Evolutionary conservation across 768 basidiomycete species (phyloP), one percentile per base, ranked within the genome.

Genomic region (Agaricus sinodeliciosus): DNA sequence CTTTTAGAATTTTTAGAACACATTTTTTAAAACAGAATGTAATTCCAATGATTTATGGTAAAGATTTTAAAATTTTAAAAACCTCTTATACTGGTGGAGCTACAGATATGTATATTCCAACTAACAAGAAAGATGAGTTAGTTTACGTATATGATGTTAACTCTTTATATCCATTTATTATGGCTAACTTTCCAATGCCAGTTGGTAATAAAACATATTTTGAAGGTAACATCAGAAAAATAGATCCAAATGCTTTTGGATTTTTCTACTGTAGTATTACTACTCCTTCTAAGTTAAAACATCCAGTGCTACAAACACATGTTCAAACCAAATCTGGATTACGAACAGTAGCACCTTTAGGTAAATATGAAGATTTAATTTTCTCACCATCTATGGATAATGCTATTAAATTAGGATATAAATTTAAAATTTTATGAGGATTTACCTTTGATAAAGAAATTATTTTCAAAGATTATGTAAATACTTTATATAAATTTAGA

Each of bases 111-210:
- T 59, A 43, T 45, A 55, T 57, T 26, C 53, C 54, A 50, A 47
- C 34, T 41, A 54, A 54, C 47, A 27, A 48, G 16, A 34, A 11
- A 22, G 39, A 49, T 25, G 40, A 49, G 28, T 48, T 55, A 52
- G 39, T 47, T 40, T 57, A 55, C 57, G 46, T 31, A 27, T 59
- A 57, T 46, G 59, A 57, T 55, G 48, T 57, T 37, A 60, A 60
- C 50, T 44, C 39, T 15, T 41, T 60, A 41, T 59, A 59, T 50
- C 58, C 58, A 15, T 53, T 22, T 41, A 27, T 56, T n/a, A 56
- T 59, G 58, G 37, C 16, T 25, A 53, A 56, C 16, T 43, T 16
- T 48, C 27, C 25, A 22, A 46, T 54, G 31, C 58, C 58, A 31
- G 41, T 58, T 19, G 58, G 58, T 48, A 43, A 49, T n/a, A 37